Evolutionary conservation across 306 rosid genomes (phyloP), one percentile per base, ranked within the genome.

Genomic region (cucumber (Cucumis sativus)): DNA sequence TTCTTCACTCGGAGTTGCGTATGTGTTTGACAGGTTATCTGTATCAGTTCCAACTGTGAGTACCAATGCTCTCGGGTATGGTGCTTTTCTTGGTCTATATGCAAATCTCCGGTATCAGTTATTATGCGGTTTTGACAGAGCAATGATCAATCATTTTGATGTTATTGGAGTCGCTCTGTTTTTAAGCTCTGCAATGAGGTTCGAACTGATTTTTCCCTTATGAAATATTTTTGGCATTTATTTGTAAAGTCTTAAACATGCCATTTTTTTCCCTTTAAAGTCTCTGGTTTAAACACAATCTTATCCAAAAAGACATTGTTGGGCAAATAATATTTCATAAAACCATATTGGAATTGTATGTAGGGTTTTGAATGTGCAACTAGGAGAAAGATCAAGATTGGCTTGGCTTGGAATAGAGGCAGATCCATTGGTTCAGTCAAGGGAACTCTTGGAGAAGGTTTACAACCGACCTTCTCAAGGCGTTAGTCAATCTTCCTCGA

Each of bases 401-500:
- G 98, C 93, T 40, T 96, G 99, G 99, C 93, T 96, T 45, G 98
- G 99, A 21, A 88, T 96, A 43, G 99, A 96, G 92, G 98, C 91
- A 23, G 96, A 96, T 83, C 96, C 98, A 40, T 79, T 96, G 80
- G 92, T 86, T 83, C 89, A 88, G 23, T 89, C 99, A 10, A 96
- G 91, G 75, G 84, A 84, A 40, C 88, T 91, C 68, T 81, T 91
- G 91, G 88, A 71, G 37, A 49, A 87, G 86, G 98, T 80, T 17
- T 96, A 96, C 88, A 91, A 56, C 81, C 91, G 97, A 85, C 89
- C 91, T 77, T 80, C 93, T 59, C 90, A 91, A 82, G 85, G 80
- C 76, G 84, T 72, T 28, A 90, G 84, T 39, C 65, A 54, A 14
- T 70, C 88, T 16, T 87, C 97, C 75, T 87, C 98, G 30, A 96